Evolutionary conservation across 108 stramenopile species (phyloP).

Genomic region (Schizochytrium sp.): DNA sequence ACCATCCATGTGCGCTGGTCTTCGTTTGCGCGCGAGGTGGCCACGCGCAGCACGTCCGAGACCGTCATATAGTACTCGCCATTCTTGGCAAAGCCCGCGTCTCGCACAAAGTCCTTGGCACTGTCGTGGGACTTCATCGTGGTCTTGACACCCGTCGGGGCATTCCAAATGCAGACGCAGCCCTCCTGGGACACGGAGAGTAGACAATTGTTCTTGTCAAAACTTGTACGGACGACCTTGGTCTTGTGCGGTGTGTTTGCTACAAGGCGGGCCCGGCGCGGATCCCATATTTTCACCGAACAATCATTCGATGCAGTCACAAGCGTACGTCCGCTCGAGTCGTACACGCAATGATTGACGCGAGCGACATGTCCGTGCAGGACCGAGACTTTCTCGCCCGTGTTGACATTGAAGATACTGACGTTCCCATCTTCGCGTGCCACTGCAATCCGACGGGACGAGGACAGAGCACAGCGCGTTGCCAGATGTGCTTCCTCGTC

Average conservation of each 20-base stretch:
- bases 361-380: conserved; percentile 1
- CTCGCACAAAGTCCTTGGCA: neutral
- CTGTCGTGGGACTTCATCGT: neutral
- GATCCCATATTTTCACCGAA: neutral
- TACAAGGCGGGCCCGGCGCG: neutral
- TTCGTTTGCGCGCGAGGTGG: neutral
- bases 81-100: neutral
- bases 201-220: neutral
- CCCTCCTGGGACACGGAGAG: neutral
- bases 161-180: neutral
- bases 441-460: neutral
- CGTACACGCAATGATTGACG: neutral
- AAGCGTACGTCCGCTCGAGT: neutral
- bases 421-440: neutral
- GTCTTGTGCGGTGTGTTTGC: neutral
- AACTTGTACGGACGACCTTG: neutral
- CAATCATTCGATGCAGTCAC: neutral
- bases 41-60: neutral
- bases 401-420: neutral
- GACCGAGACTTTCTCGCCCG: neutral
- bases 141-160: neutral
- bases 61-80: neutral
- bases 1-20: neutral
- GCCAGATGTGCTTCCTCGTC: neutral
- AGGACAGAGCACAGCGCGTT: neutral